Evolutionary conservation across 2,329 filamentous ascomycete species (phyloP).

Genomic region (Scolecobasidium constrictum): DNA sequence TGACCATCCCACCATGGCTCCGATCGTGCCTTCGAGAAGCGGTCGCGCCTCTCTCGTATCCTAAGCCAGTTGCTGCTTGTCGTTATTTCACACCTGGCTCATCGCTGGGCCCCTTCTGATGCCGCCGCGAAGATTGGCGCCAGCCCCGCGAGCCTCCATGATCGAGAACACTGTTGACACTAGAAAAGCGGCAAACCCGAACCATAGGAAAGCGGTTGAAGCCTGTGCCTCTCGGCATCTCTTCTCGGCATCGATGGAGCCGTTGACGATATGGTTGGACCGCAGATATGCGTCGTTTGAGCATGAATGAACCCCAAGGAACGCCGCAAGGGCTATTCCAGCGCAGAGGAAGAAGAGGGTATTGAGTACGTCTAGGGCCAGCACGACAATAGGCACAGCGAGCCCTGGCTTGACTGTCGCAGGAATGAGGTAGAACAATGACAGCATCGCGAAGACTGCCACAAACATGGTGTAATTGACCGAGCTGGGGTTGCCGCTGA

Average conservation of each 20-base stretch:
- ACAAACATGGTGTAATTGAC: slow-evolving; percentile 60
- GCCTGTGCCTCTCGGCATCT: slow-evolving; percentile 69
- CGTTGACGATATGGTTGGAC: slow-evolving; percentile 51
- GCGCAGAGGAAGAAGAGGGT: slow-evolving; percentile 60
- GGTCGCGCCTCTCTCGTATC: no score
- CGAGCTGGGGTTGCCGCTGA: slow-evolving; percentile 40
- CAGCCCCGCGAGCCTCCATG: slow-evolving; percentile 38
- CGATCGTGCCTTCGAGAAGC: no score
- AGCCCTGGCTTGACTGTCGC: slow-evolving; percentile 44
- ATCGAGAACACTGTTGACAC: slow-evolving; percentile 45
- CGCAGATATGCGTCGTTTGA: slow-evolving; percentile 39
- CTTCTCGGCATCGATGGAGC: slow-evolving; percentile 47
- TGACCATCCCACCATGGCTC: no score
- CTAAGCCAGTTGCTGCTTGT: no score
- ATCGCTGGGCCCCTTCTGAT: slow-evolving; percentile 37
- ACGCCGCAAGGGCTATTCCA: slow-evolving; percentile 59
- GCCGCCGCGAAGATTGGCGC: slow-evolving; percentile 34
- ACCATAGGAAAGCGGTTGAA: slow-evolving; percentile 67
- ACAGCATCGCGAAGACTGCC: slow-evolving; percentile 53
- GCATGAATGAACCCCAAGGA: slow-evolving; percentile 60
- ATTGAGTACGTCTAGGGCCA: slow-evolving; percentile 48
- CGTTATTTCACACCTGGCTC: slow-evolving; percentile 50
- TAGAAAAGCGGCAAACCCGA: slow-evolving; percentile 55
- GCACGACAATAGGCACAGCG: slow-evolving; percentile 40
- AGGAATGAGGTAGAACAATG: slow-evolving; percentile 50